Percentiles rank a stretch among this genome's conserved stretches.
phyloP scores from a whole-genome alignment of 208 protist genomes.

The Wallacemonas collosoma region DNA sequence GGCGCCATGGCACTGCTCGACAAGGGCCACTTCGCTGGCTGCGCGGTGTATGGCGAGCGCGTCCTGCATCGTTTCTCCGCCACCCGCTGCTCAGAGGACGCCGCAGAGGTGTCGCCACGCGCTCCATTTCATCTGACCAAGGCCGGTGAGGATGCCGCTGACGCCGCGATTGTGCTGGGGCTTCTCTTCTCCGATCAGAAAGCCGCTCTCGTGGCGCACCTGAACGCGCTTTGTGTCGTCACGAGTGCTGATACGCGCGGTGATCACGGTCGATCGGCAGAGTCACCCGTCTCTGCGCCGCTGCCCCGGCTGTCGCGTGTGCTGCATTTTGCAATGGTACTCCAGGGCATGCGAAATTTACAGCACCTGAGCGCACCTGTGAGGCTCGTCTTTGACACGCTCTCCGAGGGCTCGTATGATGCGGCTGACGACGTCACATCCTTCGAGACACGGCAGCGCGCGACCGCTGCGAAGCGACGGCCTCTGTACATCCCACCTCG shows the following conservation, averaged over 20 bases:
- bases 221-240: not conserved
- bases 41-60: constrained; percentile 28
- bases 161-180: constrained; percentile 1
- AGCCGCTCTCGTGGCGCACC: not conserved
- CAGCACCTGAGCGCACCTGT: constrained; percentile 65
- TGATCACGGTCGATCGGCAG: not conserved
- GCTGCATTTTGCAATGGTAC: constrained; percentile 32
- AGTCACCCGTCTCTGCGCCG: not conserved
- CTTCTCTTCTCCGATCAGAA: not conserved
- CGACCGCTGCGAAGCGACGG: constrained; percentile 21
- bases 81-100: not conserved
- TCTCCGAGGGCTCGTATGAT: constrained; percentile 22
- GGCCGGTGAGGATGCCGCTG: constrained; percentile 12
- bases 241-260: not conserved
- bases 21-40: constrained; percentile 30
- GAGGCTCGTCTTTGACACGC: constrained; percentile 60
- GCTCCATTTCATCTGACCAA: not conserved
- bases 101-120: not conserved
- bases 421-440: not conserved
- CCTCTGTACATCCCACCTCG: constrained; percentile 52
- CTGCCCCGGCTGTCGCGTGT: constrained; percentile 13
- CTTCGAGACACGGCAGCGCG: constrained; percentile 40
- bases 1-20: constrained; percentile 73
- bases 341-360: constrained; percentile 56
- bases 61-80: constrained; percentile 17